Evolutionary conservation across 352 stramenopile species (phyloP).

Genomic region (Phytophthora pluvialis): DNA sequence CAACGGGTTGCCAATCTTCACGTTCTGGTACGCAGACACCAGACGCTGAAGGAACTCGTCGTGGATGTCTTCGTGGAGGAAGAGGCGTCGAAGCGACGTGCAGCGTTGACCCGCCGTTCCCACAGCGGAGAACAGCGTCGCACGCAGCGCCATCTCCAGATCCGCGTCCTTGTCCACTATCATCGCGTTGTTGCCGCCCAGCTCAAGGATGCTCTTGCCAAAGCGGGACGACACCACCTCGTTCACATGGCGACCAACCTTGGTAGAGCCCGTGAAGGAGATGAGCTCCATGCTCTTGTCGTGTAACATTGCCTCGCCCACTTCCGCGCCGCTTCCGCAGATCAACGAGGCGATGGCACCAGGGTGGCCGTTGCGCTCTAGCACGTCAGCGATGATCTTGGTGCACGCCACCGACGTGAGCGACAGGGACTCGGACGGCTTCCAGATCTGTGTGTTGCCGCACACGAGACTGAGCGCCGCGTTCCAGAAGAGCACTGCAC

Average conservation of each 20-base stretch:
- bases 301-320: conserved; percentile 86
- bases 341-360: conserved; percentile 88
- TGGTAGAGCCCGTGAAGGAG: conserved; percentile 92
- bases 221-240: conserved; percentile 89
- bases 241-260: conserved; percentile 88
- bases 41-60: conserved; percentile 90
- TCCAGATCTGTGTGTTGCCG: conserved; percentile 94
- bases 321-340: conserved; percentile 77
- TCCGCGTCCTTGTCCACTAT: conserved; percentile 93
- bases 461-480: conserved; percentile 89
- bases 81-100: conserved; percentile 92
- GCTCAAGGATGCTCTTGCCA: conserved; percentile 92
- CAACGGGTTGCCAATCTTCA: conserved; percentile 91
- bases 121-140: conserved; percentile 91
- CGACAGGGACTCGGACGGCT: conserved; percentile 90
- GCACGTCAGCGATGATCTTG: conserved; percentile 91
- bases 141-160: conserved; percentile 90
- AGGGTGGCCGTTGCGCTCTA: conserved; percentile 86
- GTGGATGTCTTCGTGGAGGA: conserved; percentile 92
- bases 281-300: conserved; percentile 91
- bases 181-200: conserved; percentile 95
- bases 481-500: conserved; percentile 93
- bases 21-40: conserved; percentile 83
- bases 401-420: conserved; percentile 91
- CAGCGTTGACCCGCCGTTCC: conserved; percentile 93